These are phyloP conservation scores for Sordariomycetes sp. DNA, from an alignment of 2,329 filamentous ascomycete species.

Conservation along the genomic window DNA sequence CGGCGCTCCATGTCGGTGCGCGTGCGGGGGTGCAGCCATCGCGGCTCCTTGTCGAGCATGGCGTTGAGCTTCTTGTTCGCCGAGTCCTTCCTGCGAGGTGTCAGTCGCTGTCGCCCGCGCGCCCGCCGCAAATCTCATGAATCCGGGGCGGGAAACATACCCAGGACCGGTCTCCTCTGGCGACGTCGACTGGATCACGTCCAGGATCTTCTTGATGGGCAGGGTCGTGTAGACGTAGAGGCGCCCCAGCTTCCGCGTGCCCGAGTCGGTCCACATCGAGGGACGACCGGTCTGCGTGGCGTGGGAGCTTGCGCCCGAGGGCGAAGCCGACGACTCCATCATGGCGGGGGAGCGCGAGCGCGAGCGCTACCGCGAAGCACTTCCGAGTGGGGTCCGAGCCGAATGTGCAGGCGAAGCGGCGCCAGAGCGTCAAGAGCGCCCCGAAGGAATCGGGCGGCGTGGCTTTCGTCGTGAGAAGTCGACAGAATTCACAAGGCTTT, in stretches of 20 bases:
- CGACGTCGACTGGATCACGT: conserved; percentile 29
- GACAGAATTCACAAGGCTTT: too few species aligned
- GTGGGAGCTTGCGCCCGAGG: conserved; percentile 16
- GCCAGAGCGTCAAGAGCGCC: too few species aligned
- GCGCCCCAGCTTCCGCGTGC: conserved; percentile 40
- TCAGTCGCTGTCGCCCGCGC: conserved; percentile 5
- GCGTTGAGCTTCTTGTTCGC: conserved; percentile 47
- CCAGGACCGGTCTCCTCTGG: conserved; percentile 30
- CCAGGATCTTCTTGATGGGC: conserved; percentile 36
- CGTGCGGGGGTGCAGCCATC: conserved; percentile 43
- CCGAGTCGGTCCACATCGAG: conserved; percentile 42
- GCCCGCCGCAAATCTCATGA: background rate
- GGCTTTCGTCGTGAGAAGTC: too few species aligned
- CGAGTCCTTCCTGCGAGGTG: conserved; percentile 37
- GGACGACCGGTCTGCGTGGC: conserved; percentile 34
- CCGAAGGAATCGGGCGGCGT: too few species aligned
- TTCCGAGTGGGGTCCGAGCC: too few species aligned
- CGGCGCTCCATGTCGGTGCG: conserved; percentile 40
- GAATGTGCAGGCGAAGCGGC: too few species aligned
- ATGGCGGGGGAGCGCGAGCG: background rate
- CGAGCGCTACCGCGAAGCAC: background rate
- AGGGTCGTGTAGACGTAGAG: conserved; percentile 48
- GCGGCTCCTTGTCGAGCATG: conserved; percentile 46
- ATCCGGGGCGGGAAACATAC: conserved; percentile 20
- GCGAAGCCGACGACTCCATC: conserved; percentile 10